Conservation (phyloP, 1,284 basidiomycete genomes). For the Volvariella volvacea region DNA sequence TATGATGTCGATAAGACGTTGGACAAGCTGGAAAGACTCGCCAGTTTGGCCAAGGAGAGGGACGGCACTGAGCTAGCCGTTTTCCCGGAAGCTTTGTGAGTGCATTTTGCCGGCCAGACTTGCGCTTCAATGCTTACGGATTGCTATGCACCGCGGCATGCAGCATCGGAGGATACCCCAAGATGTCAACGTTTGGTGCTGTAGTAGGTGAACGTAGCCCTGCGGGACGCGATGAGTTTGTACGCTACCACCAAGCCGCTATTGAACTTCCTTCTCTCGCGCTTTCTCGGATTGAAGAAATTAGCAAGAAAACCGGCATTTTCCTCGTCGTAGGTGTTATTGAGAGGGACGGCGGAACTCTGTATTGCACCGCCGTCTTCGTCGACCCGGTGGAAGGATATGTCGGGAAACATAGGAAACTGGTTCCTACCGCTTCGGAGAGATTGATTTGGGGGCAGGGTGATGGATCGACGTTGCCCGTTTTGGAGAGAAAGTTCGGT, state of each 20-base stretch:
- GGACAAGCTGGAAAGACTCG: constrained; percentile 47
- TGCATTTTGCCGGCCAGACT: not conserved
- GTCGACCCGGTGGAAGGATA: constrained; percentile 52
- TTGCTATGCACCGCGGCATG: not conserved
- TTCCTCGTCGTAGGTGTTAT: constrained; percentile 67
- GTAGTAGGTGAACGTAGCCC: constrained; percentile 46
- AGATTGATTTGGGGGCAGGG: constrained; percentile 66
- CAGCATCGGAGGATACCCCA: constrained; percentile 65
- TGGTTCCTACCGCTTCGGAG: constrained; percentile 67
- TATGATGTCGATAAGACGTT: constrained; percentile 50
- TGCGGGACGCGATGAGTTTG: constrained; percentile 55
- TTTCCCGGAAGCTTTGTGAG: constrained; percentile 69
- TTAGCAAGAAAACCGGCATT: constrained; percentile 44
- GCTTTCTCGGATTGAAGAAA: constrained; percentile 39
- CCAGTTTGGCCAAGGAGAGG: constrained; percentile 42
- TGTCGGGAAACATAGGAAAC: constrained; percentile 64
- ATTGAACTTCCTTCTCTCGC: constrained; percentile 52
- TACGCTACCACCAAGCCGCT: constrained; percentile 48
- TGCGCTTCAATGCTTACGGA: constrained; percentile 2
- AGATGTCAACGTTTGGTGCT: constrained; percentile 53
- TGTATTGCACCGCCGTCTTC: constrained; percentile 68
- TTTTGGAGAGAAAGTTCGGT: constrained; percentile 29
- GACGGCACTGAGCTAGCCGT: constrained; percentile 53
- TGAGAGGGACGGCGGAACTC: constrained; percentile 57
- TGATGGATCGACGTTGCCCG: constrained; percentile 42